These are phyloP conservation scores for Hypoxylon crocopeplum DNA, from an alignment of 495 filamentous ascomycete genomes.

Conservation along the genomic window DNA sequence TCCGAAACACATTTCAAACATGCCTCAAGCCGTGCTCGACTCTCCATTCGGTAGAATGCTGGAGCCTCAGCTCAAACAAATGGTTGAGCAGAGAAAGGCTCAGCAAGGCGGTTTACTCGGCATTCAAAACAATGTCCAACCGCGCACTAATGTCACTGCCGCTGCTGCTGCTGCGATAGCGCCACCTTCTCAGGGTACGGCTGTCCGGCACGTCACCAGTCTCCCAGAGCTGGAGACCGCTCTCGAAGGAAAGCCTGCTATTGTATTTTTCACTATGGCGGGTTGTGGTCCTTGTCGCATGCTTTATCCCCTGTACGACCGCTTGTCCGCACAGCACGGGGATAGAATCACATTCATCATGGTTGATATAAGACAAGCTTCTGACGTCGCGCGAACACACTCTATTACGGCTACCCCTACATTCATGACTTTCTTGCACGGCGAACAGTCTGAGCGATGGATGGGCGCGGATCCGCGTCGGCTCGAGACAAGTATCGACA, in stretches of 20 bases:
- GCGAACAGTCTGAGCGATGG: constrained; percentile 81
- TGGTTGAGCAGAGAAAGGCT: constrained; percentile 73
- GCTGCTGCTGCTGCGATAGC: constrained; percentile 33
- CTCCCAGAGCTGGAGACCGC: constrained; percentile 66
- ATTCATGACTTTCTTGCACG: constrained; percentile 85
- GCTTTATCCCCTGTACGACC: constrained; percentile 83
- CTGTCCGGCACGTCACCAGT: constrained; percentile 47
- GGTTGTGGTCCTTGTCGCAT: constrained; percentile 86
- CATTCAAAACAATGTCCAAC: constrained; percentile 46
- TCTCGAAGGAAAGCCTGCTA: constrained; percentile 68
- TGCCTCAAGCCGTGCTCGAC: constrained; percentile 84
- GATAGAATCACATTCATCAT: constrained; percentile 78
- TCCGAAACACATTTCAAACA: constrained; percentile 83
- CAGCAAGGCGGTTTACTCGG: constrained; percentile 57
- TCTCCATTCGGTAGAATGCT: constrained; percentile 94
- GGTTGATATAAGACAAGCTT: constrained; percentile 74
- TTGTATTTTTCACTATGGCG: constrained; percentile 91
- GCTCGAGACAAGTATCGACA: constrained; percentile 72
- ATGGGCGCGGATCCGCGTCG: constrained; percentile 72
- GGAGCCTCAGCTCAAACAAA: constrained; percentile 76
- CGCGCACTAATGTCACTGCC: constrained; percentile 31
- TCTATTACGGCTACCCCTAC: constrained; percentile 81
- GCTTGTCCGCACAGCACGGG: constrained; percentile 77
- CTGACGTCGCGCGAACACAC: constrained; percentile 71
- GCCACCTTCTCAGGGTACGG: constrained; percentile 32